These are phyloP conservation scores for Cynara cardunculus DNA, from an alignment of 129 eudicot species.

Conservation along the genomic window DNA sequence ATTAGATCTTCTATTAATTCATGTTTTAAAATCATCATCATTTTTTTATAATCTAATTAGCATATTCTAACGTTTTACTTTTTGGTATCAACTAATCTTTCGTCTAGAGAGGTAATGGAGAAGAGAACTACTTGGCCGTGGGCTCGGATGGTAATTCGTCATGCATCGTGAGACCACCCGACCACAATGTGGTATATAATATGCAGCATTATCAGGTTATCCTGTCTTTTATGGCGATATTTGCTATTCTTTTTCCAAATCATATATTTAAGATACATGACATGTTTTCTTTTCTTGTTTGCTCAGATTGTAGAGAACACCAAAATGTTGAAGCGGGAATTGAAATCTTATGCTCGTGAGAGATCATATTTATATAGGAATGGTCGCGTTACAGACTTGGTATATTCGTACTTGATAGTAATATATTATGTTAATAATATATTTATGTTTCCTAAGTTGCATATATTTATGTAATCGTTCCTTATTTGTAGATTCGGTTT, in stretches of 20 bases:
- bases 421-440: too few species aligned
- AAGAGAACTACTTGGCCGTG: neutral
- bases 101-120: constrained; percentile 30
- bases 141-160: neutral
- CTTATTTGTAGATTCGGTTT: too few species aligned
- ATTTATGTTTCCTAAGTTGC: too few species aligned
- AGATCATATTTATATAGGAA: constrained; percentile 31
- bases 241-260: neutral
- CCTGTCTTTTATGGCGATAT: neutral
- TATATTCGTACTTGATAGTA: too few species aligned
- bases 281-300: neutral
- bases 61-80: too few species aligned
- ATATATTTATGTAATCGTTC: too few species aligned
- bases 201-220: neutral
- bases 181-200: neutral
- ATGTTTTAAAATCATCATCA: neutral
- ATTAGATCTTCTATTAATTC: neutral
- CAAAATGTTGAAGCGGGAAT: constrained; percentile 31
- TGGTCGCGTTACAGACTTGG: constrained; percentile 41
- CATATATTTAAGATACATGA: neutral
- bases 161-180: neutral
- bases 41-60: too few species aligned
- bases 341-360: constrained; percentile 27
- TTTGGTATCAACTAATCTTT: neutral
- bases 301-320: constrained; percentile 41